Conservation (phyloP, 352 stramenopile species). For the Phytophthora litchii region DNA sequence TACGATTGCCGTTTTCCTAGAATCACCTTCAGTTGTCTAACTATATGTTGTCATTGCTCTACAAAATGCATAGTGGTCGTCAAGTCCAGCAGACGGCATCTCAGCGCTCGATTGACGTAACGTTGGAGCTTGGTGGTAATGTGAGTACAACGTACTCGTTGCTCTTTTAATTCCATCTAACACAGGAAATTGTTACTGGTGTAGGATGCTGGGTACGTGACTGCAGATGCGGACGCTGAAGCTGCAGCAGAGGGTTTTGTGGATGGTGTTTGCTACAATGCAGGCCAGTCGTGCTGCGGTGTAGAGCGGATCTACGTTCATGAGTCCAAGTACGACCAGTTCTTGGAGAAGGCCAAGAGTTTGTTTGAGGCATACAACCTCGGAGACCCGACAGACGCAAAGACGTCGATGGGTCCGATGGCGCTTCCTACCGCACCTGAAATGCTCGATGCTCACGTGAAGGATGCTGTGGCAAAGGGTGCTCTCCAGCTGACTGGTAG, state of each 20-base stretch:
- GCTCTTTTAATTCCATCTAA: conserved; percentile 6
- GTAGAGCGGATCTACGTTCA: conserved; percentile 89
- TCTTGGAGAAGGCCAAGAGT: conserved; percentile 65
- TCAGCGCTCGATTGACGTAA: conserved; percentile 78
- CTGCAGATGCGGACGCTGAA: conserved; percentile 66
- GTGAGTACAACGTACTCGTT: conserved; percentile 29
- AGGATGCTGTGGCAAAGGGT: conserved; percentile 78
- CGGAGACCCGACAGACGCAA: conserved; percentile 63
- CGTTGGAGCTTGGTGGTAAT: conserved; percentile 86
- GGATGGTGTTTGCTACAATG: conserved; percentile 85
- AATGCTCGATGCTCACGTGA: conserved; percentile 63
- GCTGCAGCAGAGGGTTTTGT: conserved; percentile 72
- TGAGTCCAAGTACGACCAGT: conserved; percentile 78
- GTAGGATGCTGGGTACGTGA: conserved; percentile 80
- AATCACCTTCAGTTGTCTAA: conserved; percentile 1
- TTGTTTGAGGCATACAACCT: conserved; percentile 74
- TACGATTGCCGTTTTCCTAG: conserved; percentile 25
- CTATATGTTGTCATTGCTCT: conserved; percentile 1
- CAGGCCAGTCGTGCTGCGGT: conserved; percentile 84
- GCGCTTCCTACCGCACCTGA: conserved; percentile 52
- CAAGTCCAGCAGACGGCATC: conserved; percentile 65
- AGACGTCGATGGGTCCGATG: conserved; percentile 78
- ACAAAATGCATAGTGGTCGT: conserved; percentile 49
- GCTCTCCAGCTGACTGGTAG: conserved; percentile 56
- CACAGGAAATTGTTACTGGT: conserved; percentile 1